Base-by-base conservation (phyloP, 495 filamentous ascomycete species). In the Lasiosphaeria ovina region DNA sequence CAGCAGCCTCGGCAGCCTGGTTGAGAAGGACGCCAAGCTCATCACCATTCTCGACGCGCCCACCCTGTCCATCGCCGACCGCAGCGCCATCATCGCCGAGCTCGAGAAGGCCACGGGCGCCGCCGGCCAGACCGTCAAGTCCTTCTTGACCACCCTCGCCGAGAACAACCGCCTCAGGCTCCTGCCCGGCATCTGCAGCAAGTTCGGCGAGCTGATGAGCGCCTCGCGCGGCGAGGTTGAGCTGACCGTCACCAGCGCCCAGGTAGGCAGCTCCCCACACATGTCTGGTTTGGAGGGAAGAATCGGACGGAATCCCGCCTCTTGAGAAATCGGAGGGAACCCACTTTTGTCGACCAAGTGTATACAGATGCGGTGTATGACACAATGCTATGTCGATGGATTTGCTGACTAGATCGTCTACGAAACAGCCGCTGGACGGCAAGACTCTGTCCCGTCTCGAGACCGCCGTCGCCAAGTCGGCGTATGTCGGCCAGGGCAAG, bases 121-220 rank as follows among this genome's bases (percentile, higher is more conserved):
- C 62, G 74, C 81, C 55, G 86, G 89, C 74, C 87, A 91, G 68
- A 89, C 91, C 63, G 80, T 97, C 74, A 93, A 93, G 87, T 96
- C 96, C 84, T 91, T 98, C 80, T 83, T 98, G 62, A 72, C 78
- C 49, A 89, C 92, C 50, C 81, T 98, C 40, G 92, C 93, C 55
- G 91, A 95, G 77, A 96, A 98, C 86, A 98, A 98, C 84, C 86
- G 94, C 55, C 81, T 98, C 62, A 87, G 88, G 42, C 77, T 94
- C 57, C 81, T 98, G 49, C 82, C 87, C 72, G 85, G 84, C 65
- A 88, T 97, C 62, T 88, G 85, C 74, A 87, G 88, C 73, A 96
- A 98, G 83, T 98, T 97, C 75, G 80, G 67, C 57, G 82, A 83
- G 69, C 80, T 98, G 66, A 95, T 98, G 84, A 83, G 91, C 68